These are phyloP conservation scores for Alternaria sp. DNA, from an alignment of 2,329 filamentous ascomycete genomes.

Conservation along the genomic window DNA sequence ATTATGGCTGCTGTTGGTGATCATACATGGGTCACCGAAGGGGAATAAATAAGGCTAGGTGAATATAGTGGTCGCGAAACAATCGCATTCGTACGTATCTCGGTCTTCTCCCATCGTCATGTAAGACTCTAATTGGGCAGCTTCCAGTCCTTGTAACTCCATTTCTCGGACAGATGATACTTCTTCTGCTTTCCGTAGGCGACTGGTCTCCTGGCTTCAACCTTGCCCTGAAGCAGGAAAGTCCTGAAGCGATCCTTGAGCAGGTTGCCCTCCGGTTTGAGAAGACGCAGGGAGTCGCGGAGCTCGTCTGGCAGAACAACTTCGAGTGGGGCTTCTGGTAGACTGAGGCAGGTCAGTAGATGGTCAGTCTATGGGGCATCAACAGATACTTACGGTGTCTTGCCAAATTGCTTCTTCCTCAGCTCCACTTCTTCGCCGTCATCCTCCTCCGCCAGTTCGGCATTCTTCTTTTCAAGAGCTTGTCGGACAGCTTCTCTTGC, in stretches of 20 bases:
- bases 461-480: conserved; percentile 37
- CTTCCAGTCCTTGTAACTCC: conserved; percentile 94
- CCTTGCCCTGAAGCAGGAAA: conserved; percentile 84
- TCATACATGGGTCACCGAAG: background rate
- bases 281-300: conserved; percentile 58
- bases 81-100: background rate
- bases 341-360: conserved; percentile 50
- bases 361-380: no score
- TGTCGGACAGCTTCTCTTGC: conserved; percentile 40
- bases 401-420: conserved; percentile 75
- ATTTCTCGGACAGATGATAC: conserved; percentile 89
- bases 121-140: conserved; percentile 45
- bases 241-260: conserved; percentile 91
- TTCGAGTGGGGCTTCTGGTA: conserved; percentile 71
- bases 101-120: background rate
- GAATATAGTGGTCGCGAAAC: background rate
- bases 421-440: conserved; percentile 58
- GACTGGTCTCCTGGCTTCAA: conserved; percentile 82
- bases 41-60: background rate
- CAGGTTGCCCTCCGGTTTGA: conserved; percentile 93
- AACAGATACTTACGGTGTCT: conserved; percentile 57
- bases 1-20: background rate
- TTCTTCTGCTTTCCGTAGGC: conserved; percentile 84
- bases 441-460: conserved; percentile 36
- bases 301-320: conserved; percentile 61